Evolutionary conservation across 768 basidiomycete genomes (phyloP).

Genomic region (Auriculariales sp.): DNA sequence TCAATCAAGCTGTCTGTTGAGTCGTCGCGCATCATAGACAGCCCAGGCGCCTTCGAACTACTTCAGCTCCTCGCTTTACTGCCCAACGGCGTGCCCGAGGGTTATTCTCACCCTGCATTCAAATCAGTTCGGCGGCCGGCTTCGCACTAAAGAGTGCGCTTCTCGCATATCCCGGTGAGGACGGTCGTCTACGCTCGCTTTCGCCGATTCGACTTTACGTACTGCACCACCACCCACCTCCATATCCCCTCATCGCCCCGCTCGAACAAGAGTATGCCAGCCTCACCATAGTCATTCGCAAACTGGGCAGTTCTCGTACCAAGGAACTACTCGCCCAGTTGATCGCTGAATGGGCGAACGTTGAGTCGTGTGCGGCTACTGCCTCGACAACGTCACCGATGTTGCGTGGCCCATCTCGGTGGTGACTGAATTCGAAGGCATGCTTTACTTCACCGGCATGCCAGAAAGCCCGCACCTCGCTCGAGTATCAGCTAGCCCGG

Average conservation of each 20-base stretch:
- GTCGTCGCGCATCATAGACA: conserved; percentile 8
- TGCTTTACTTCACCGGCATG: not conserved
- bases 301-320: not conserved
- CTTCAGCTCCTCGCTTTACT: conserved; percentile 14
- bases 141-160: not conserved
- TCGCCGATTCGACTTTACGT: not conserved
- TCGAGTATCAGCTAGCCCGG: not conserved
- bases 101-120: not conserved
- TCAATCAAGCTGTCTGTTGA: conserved; percentile 13
- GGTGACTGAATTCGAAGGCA: not conserved
- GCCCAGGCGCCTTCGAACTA: conserved; percentile 11
- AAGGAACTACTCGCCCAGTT: not conserved
- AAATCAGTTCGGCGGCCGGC: not conserved
- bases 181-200: not conserved
- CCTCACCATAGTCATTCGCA: not conserved
- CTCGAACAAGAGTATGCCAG: not conserved
- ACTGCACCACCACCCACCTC: not conserved
- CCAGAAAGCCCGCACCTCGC: not conserved
- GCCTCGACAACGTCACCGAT: not conserved
- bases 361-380: not conserved
- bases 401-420: not conserved
- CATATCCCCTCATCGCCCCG: not conserved
- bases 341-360: not conserved
- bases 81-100: conserved; percentile 10
- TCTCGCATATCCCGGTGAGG: not conserved